Conservation (phyloP, 495 filamentous ascomycete species). For the Trichocladium uniseriatum region DNA sequence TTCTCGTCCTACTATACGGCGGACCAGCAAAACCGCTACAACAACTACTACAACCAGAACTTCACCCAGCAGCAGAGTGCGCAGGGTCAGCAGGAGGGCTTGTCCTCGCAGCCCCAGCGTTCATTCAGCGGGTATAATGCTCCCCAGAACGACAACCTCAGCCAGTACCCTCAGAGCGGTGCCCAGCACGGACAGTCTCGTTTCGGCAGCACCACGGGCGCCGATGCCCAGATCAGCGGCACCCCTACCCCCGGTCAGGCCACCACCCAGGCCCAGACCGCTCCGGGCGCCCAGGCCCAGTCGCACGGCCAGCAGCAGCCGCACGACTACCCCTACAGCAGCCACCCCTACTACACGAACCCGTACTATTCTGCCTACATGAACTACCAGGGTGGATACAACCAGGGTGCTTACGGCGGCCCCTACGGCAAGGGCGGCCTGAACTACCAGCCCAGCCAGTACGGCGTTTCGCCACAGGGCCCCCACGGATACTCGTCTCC, state of each 20-base stretch:
- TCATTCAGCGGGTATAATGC: slow-evolving; percentile 67
- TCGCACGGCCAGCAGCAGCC: slow-evolving; percentile 49
- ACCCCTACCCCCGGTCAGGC: slow-evolving; percentile 65
- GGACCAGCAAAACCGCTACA: slow-evolving; percentile 66
- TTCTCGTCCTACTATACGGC: slow-evolving; percentile 81
- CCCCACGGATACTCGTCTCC: slow-evolving; percentile 80
- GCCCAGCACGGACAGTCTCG: slow-evolving; percentile 32
- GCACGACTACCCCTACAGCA: slow-evolving; percentile 57
- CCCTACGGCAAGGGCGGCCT: slow-evolving; percentile 67
- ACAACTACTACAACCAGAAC: slow-evolving; percentile 64
- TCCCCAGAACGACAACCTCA: slow-evolving; percentile 59
- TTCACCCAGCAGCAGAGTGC: slow-evolving; percentile 60
- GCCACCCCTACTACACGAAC: slow-evolving; percentile 70
- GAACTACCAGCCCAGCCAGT: slow-evolving; percentile 68
- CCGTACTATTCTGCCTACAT: slow-evolving; percentile 75
- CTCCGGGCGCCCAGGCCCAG: slow-evolving; percentile 53
- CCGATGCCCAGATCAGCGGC: slow-evolving; percentile 72
- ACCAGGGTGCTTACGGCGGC: slow-evolving; percentile 54
- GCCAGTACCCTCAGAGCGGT: slow-evolving; percentile 63
- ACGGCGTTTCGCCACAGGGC: slow-evolving; percentile 58
- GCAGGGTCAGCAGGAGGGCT: slow-evolving; percentile 62
- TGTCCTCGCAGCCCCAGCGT: slow-evolving; percentile 52
- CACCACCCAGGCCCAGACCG: slow-evolving; percentile 36
- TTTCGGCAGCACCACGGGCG: slow-evolving; percentile 46
- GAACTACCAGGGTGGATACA: slow-evolving; percentile 64